A percentile compares a stretch with the other conserved stretches of the same genome.
These are phyloP conservation scores for Pneumocystis sp. DNA, from an alignment of 1,139 yeast species.

Conservation along the genomic window DNA sequence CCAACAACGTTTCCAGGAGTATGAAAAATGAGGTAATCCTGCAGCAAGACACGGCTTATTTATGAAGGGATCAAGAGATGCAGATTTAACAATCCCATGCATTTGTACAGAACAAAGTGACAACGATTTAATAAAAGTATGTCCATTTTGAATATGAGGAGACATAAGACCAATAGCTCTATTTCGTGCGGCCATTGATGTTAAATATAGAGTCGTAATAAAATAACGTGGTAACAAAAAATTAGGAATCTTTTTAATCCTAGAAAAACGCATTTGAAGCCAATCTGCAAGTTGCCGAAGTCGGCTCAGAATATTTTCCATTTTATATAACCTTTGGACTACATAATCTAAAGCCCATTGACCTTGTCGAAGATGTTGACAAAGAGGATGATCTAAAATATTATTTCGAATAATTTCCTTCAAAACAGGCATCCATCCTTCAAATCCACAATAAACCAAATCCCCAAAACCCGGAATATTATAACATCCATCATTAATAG, in stretches of 20 bases:
- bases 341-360: constrained; percentile 80
- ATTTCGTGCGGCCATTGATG: constrained; percentile 65
- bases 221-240: constrained; percentile 78
- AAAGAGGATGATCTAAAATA: constrained; percentile 68
- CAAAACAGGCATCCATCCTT: constrained; percentile 76
- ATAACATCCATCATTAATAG: constrained; percentile 59
- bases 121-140: constrained; percentile 62
- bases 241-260: constrained; percentile 53
- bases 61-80: constrained; percentile 56
- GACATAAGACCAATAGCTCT: constrained; percentile 49
- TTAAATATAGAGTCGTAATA: constrained; percentile 61
- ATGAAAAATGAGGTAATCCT: constrained; percentile 86
- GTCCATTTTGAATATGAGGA: constrained; percentile 40
- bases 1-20: constrained; percentile 93
- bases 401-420: constrained; percentile 50
- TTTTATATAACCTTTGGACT: constrained; percentile 46
- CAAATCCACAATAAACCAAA: constrained; percentile 75
- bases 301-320: constrained; percentile 29
- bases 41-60: constrained; percentile 72
- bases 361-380: constrained; percentile 69
- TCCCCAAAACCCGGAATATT: constrained; percentile 57
- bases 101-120: constrained; percentile 77
- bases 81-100: constrained; percentile 60
- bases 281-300: constrained; percentile 43
- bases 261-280: constrained; percentile 53